Evolutionary conservation across 2,329 filamentous ascomycete genomes (phyloP), one percentile per base, ranked within the genome.

Genomic region (Hypoxylon sp.): DNA sequence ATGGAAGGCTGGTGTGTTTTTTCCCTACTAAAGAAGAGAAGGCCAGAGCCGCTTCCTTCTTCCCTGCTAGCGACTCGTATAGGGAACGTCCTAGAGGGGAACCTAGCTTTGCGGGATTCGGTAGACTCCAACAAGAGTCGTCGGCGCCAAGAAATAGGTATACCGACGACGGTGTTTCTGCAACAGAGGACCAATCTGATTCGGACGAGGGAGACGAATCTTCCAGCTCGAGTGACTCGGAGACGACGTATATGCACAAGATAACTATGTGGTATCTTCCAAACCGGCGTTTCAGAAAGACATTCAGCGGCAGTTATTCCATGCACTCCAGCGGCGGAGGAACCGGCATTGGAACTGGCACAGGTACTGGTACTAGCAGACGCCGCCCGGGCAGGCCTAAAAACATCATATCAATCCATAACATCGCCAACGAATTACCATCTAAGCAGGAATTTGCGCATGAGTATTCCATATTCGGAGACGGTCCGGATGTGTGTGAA

Each of bases 401-500:
- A 69, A 93, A 94, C 65, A 81, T 91, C 20, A 80, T 98, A 19
- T 88, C 88, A 1, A 87, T 97, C 39, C 85, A 94, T 71, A 84
- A 92, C 65, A 75, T 96, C 24, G 85, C 87, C 8, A 81, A 86
- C 49, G 76, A 93, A 11, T 79, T 97, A n/a, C 94, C 94, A 0
- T 91, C 92, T 2, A 95, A 93, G 75, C 85, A 85, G 62, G 84
- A 88, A 56, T 85, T 97, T 64, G 95, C 93, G 1, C 81, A 87
- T 59, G 87, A 91, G 68, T 99, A 98, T 77, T 85, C 85, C 22
- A 91, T 97, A 13, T 94, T 95, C 74, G 93, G 93, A 3, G 88
- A 93, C 64, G 90, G 91, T 0, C 86, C 88, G n/a, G 86, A 90
- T 37, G 88, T 97, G 3, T 98, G 94, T 76, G 83, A 86, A 46